These are phyloP conservation scores for Lepidium aucheri DNA, from an alignment of 345 rosid species.

Conservation along the genomic window DNA sequence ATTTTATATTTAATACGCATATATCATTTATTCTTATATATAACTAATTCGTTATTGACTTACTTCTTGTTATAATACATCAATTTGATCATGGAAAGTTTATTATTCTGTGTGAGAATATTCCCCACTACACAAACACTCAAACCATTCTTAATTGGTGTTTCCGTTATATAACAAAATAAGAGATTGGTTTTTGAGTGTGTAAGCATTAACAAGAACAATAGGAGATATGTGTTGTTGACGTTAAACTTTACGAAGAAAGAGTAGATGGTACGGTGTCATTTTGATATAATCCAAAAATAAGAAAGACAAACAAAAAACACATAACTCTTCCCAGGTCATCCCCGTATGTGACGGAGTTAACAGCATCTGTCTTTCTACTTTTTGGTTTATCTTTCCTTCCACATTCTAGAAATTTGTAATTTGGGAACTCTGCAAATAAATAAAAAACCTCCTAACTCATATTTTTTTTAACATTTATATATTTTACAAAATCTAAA, in stretches of 20 bases:
- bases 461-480: no score
- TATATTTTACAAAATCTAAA: no score
- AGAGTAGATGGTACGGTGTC: slow-evolving; percentile 4
- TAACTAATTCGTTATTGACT: neutral
- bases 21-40: neutral
- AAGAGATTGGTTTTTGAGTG: neutral
- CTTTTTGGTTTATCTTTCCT: neutral
- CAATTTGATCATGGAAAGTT: neutral
- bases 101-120: neutral
- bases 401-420: no score
- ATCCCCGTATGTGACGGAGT: neutral
- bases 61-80: neutral
- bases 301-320: neutral
- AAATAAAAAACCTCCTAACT: no score
- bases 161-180: neutral
- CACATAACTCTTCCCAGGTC: neutral
- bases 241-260: neutral
- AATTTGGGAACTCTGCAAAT: no score
- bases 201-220: neutral
- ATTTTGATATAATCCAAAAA: neutral
- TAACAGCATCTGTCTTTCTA: slow-evolving; percentile 2
- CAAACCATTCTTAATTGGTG: neutral
- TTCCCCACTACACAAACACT: neutral
- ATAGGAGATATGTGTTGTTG: neutral
- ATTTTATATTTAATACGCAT: neutral